Evolutionary conservation across 371 early-diverging fungal genomes (phyloP), one percentile per base, ranked within the genome.

Genomic region (Mucor lusitanicus): DNA sequence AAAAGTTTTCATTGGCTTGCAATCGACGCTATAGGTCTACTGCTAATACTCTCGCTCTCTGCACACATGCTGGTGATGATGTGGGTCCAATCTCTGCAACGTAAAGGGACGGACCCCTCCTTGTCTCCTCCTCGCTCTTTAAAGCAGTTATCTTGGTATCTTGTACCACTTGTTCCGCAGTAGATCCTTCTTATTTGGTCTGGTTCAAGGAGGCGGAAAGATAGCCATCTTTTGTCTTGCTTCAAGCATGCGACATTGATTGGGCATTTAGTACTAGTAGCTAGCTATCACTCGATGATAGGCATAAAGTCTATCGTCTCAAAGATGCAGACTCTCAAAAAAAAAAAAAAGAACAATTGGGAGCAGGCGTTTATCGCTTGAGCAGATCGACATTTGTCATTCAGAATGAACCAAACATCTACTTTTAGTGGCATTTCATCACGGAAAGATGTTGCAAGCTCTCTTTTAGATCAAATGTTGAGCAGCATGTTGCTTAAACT

Each of bases 1-100:
- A 53, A 53, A 53, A 53, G 53, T 27, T 53, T 53, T 53, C 2
- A 53, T 53, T 53, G 53, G 53, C 53, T 53, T 53, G 53, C 53
- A 53, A 53, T 27, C 1, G 53, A 53, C 53, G 13, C 53, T 53
- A 27, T 53, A 44, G 3, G 23, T 53, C 15, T 25, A 53, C 25
- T 27, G 53, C 53, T 53, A 25, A 27, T 27, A 53, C 53, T 53
- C 13, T 46, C n/a, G n/a, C n/a, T n/a, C n/a, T n/a, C n/a, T n/a
- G n/a, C n/a, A 23, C 48, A 23, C 7, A 21, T 23, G 19, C 1
- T 23, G 48, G 3, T 48, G 48, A 21, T 48, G 23, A 21, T 35
- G 37, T 33, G 37, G 37, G 48, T 23, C 48, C 23, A 48, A 9
- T 48, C 3, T 46, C 46, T 19, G 19, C 8, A 21, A 21, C 21